Percentiles rank a stretch among this genome's conserved stretches.
Evolutionary conservation across 2,329 filamentous ascomycete species (phyloP).

Genomic region (Dactylella cylindrospora): DNA sequence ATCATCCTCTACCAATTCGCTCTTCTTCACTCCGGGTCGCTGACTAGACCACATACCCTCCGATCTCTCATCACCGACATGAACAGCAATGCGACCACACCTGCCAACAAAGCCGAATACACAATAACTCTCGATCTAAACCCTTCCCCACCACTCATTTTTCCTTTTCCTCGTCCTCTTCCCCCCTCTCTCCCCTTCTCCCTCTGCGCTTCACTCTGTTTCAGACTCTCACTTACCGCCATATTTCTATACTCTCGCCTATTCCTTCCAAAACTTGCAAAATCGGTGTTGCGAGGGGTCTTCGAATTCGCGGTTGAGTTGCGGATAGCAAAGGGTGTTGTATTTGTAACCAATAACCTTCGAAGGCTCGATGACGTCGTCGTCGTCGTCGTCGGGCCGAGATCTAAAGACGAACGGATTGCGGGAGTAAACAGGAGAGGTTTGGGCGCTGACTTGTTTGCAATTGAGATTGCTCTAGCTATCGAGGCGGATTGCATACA

Average conservation of each 20-base stretch:
- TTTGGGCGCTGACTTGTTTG: neutral
- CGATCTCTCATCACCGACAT: conserved; percentile 5
- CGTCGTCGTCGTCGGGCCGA: too few species aligned
- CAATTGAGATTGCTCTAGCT: conserved; percentile 12
- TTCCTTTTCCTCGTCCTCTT: neutral
- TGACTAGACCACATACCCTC: conserved; percentile 11
- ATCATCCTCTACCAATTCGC: neutral
- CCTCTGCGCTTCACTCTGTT: too few species aligned
- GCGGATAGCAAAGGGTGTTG: conserved; percentile 17
- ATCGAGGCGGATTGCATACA: conserved; percentile 16
- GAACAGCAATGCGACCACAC: conserved; percentile 12
- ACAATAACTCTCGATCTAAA: conserved; percentile 10
- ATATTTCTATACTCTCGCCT: conserved; percentile 8
- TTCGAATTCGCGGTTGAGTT: neutral
- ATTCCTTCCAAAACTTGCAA: neutral
- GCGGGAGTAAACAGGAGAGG: neutral
- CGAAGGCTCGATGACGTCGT: conserved; percentile 40
- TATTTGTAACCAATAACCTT: conserved; percentile 2
- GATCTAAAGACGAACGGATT: too few species aligned
- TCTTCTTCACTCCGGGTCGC: neutral
- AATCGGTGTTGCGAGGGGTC: neutral
- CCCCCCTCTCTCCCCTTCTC: too few species aligned
- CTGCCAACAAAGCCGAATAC: conserved; percentile 15
- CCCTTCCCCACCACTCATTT: neutral
- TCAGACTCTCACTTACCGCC: conserved; percentile 33